phyloP scores from a whole-genome alignment of 306 rosid genomes.

The Medicago arabica region DNA sequence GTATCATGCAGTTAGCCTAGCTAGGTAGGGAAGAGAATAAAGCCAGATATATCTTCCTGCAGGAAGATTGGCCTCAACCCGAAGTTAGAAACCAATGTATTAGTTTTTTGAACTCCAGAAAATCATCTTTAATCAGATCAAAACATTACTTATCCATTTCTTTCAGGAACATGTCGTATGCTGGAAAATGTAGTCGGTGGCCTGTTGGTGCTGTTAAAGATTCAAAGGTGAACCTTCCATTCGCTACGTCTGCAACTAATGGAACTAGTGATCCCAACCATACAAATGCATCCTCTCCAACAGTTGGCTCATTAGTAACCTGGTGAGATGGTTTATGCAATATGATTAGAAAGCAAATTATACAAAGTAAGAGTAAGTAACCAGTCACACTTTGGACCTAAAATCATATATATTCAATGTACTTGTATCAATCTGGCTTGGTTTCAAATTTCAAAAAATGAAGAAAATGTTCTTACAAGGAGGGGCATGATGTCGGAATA shows the following conservation, averaged over 20 bases:
- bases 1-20: conserved; percentile 4
- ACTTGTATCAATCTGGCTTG: no score
- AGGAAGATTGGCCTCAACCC: neutral
- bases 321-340: conserved; percentile 41
- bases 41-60: neutral
- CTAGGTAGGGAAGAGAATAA: neutral
- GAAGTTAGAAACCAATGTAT: neutral
- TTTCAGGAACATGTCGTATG: conserved; percentile 72
- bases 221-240: conserved; percentile 84
- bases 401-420: no score
- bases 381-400: neutral
- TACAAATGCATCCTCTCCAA: conserved; percentile 92
- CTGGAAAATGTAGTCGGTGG: conserved; percentile 82
- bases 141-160: conserved; percentile 71
- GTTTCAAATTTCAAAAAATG: no score
- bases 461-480: conserved; percentile 60
- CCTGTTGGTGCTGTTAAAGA: conserved; percentile 78
- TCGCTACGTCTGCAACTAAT: conserved; percentile 71
- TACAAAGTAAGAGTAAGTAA: conserved; percentile 11
- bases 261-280: conserved; percentile 87
- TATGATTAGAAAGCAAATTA: neutral
- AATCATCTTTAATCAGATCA: neutral
- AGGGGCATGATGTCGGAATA: conserved; percentile 95
- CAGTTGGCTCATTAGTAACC: conserved; percentile 66
- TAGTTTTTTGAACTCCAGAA: neutral